Evolutionary conservation across 176 grass and related monocot genomes (phyloP).

Genomic region (Elymus sibiricus): DNA sequence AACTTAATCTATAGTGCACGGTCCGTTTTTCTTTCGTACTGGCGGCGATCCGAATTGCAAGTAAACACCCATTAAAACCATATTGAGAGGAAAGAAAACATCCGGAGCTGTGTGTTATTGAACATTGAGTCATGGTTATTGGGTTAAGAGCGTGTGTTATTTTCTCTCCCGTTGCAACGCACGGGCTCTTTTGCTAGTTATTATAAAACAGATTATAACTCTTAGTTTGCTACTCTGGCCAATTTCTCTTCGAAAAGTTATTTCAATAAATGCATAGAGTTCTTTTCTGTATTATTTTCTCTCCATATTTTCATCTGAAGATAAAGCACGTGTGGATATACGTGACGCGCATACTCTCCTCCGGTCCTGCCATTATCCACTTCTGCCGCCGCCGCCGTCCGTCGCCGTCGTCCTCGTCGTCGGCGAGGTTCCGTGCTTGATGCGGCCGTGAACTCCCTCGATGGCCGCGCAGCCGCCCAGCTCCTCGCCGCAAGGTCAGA

Average conservation of each 20-base stretch:
- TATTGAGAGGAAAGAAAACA: too few relatives aligned
- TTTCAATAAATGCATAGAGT: neutral
- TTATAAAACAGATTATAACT: too few relatives aligned
- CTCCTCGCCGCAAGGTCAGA: slow-evolving; percentile 39
- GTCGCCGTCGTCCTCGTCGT: neutral
- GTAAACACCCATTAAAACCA: too few relatives aligned
- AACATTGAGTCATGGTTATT: too few relatives aligned
- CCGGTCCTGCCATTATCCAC: neutral
- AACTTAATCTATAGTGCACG: too few relatives aligned
- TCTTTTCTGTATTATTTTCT: neutral
- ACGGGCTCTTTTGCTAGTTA: too few relatives aligned
- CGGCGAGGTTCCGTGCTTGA: neutral
- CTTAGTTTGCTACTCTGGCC: too few relatives aligned
- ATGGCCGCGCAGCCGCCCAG: neutral
- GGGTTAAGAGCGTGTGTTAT: too few relatives aligned
- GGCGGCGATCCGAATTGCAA: too few relatives aligned
- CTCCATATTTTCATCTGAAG: neutral
- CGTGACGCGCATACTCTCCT: neutral
- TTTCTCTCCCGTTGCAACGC: too few relatives aligned
- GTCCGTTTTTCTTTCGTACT: too few relatives aligned
- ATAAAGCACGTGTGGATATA: slow-evolving; percentile 10
- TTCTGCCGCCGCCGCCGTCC: neutral
- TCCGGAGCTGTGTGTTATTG: too few relatives aligned
- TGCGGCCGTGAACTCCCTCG: neutral
- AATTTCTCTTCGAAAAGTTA: neutral